Evolutionary conservation across 176 grass and related monocot genomes (phyloP), one percentile per base, ranked within the genome.

Genomic region (Hordeum marinum): DNA sequence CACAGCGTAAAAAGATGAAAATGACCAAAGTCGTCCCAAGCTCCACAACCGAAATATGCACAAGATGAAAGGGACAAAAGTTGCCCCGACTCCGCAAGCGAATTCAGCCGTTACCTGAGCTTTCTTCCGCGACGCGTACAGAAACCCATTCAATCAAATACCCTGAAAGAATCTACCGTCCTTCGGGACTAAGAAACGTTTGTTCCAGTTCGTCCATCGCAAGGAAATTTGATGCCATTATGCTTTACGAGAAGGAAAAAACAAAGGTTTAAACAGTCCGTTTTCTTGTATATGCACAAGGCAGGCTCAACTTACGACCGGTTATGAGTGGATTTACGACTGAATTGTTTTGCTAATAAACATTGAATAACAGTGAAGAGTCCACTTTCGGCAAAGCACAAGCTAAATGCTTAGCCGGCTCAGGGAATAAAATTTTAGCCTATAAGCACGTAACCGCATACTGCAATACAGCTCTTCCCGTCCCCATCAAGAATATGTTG

Each of bases 381-480:
- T 23, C 1, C 20, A 80, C 17, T 52, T 41, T 68, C 31, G 1
- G 39, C 48, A 89, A 80, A 75, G 57, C 59, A 48, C 12, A 62
- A 23, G 75, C 41, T 25, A 50, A 62, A 76, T 85, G 63, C 34
- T 54, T 31, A 71, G 72, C 15, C 12, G 0, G 72, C 52, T 64
- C 6, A 32, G 39, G 6, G 64, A 88, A 84, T 79, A 88, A 35
- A 79, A 54, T 66, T 79, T 85, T 79, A 64, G n/a, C 17, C 21
- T 21, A 31, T 25, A 14, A 68, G 7, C 43, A 77, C 82, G 12
- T 4, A 60, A 43, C 34, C 14, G 0, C 24, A 67, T n/a, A 29
- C 29, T 29, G 29, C 29, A 29, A 29, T 29, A 43, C 17, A 35
- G 15, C 46, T 23, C 48, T 21, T 75, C 39, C 48, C 7, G 35